Conservation (phyloP, 2,329 filamentous ascomycete species). For the Sarocladiaceae sp. region DNA sequence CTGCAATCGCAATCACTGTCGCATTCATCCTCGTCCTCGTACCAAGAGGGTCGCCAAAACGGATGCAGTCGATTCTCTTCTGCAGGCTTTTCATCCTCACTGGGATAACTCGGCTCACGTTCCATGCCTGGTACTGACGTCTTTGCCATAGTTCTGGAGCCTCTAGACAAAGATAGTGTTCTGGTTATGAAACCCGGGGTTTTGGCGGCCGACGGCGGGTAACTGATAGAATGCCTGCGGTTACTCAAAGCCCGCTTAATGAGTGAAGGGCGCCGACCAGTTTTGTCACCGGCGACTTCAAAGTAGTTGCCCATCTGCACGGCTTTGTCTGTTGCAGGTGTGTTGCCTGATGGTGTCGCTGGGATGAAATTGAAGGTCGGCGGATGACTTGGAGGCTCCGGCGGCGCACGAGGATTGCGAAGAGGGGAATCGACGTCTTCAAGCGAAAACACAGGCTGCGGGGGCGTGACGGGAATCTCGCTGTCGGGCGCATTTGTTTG, state of each 20-base stretch:
- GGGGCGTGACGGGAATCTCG: constrained; percentile 44
- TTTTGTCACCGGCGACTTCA: constrained; percentile 32
- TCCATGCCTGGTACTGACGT: background rate
- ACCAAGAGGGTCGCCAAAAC: constrained; percentile 55
- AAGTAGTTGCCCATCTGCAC: constrained; percentile 51
- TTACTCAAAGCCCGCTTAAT: constrained; percentile 50
- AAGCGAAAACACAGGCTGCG: constrained; percentile 42
- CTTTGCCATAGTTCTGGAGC: background rate
- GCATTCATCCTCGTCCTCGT: constrained; percentile 25
- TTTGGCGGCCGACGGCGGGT: constrained; percentile 34
- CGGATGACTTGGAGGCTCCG: constrained; percentile 41
- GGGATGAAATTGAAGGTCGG: constrained; percentile 56
- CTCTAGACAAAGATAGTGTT: constrained; percentile 47
- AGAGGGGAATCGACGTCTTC: constrained; percentile 58
- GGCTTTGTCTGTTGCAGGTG: constrained; percentile 49
- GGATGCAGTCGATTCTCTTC: constrained; percentile 56
- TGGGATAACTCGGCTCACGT: constrained; percentile 25
- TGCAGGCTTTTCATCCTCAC: constrained; percentile 39
- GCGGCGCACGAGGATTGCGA: constrained; percentile 57
- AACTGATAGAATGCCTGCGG: constrained; percentile 39
- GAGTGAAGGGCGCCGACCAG: constrained; percentile 43
- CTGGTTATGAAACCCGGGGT: constrained; percentile 41
- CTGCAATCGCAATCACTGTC: constrained; percentile 18
- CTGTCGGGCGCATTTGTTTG: constrained; percentile 19
- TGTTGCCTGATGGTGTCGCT: constrained; percentile 57